Conservation (phyloP, 495 filamentous ascomycete species). For the Sporormia fimetaria region DNA sequence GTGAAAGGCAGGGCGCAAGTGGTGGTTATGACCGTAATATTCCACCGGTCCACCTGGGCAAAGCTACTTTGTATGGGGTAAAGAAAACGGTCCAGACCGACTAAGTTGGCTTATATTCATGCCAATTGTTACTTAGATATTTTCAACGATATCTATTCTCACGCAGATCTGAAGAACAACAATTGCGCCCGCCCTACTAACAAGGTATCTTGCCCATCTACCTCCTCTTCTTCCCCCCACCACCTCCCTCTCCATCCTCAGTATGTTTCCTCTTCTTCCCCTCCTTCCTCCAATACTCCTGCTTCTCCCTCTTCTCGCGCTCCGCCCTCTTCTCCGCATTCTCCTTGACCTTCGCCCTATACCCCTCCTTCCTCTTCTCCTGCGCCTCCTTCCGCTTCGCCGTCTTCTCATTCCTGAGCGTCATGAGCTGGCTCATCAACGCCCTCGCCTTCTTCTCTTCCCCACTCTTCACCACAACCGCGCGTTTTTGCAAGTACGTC, state of each 20-base stretch:
- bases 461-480: constrained; percentile 59
- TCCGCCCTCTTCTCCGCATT: constrained; percentile 68
- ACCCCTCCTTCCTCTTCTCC: constrained; percentile 67
- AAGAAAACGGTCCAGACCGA: too few relatives aligned
- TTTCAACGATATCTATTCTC: too few relatives aligned
- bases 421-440: constrained; percentile 87
- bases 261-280: constrained; percentile 82
- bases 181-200: too few relatives aligned
- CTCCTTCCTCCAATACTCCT: constrained; percentile 87
- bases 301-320: constrained; percentile 77
- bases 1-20: too few relatives aligned
- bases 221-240: constrained; percentile 12
- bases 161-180: too few relatives aligned
- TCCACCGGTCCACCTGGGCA: too few relatives aligned
- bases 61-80: too few relatives aligned
- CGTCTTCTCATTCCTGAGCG: constrained; percentile 79
- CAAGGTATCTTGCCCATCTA: too few relatives aligned
- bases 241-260: constrained; percentile 38
- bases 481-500: constrained; percentile 90
- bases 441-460: constrained; percentile 85
- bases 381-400: constrained; percentile 71
- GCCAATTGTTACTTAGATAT: too few relatives aligned
- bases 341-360: constrained; percentile 69
- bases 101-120: too few relatives aligned
- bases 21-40: too few relatives aligned